Evolutionary conservation across 1,284 basidiomycete species (phyloP).

Genomic region (Coriolopsis trogii): DNA sequence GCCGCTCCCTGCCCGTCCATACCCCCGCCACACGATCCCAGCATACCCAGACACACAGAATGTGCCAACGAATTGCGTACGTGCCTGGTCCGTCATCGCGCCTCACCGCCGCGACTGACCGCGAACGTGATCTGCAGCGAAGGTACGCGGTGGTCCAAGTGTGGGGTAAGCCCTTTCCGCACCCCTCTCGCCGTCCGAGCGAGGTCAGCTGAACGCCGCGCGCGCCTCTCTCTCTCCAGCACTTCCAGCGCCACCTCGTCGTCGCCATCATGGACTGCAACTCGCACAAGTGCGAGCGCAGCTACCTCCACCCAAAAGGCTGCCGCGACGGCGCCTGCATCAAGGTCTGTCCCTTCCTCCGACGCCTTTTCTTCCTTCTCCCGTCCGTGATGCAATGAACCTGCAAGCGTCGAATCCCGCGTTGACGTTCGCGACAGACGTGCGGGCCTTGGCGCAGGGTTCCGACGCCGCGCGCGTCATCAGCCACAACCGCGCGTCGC

Average conservation of each 20-base stretch:
- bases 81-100: conserved; percentile 23
- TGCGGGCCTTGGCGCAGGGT: too few species aligned
- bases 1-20: not conserved
- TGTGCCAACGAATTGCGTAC: conserved; percentile 43
- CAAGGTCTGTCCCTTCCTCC: conserved; percentile 41
- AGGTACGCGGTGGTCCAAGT: conserved; percentile 70
- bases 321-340: conserved; percentile 56
- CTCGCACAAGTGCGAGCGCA: conserved; percentile 61
- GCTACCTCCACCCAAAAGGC: conserved; percentile 56
- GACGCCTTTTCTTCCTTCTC: conserved; percentile 22
- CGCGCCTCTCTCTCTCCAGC: conserved; percentile 41
- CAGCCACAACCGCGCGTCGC: too few species aligned
- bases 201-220: conserved; percentile 26
- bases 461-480: too few species aligned
- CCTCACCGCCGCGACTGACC: not conserved
- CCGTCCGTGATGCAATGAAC: not conserved
- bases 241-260: conserved; percentile 72
- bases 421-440: too few species aligned
- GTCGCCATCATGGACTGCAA: conserved; percentile 72
- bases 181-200: conserved; percentile 6
- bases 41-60: conserved; percentile 14
- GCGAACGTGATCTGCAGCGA: conserved; percentile 45
- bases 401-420: not conserved
- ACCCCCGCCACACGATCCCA: not conserved
- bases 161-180: conserved; percentile 49